Base-by-base conservation (phyloP, 2,329 filamentous ascomycete species). In the Grosmannia penicillata region DNA sequence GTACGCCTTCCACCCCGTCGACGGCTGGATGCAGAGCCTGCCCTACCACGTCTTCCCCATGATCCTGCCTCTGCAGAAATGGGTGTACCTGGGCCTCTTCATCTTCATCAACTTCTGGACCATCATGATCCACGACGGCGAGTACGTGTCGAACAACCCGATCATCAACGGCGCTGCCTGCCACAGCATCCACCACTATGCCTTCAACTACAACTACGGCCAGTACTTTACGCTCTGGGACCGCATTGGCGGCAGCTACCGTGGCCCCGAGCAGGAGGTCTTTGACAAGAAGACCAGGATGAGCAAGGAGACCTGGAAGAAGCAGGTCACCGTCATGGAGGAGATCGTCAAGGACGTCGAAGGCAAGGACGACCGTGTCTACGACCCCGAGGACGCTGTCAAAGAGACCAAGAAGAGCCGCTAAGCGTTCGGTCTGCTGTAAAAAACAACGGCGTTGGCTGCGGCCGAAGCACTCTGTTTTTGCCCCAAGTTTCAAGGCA, bases 51-150 rank as follows among this genome's bases (percentile, higher is more conserved):
- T 94, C 48, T 95, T 89, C 64, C 85, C 87, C 4, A 85, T 95
- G 61, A 57, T 95, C 51, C 91, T 95, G 60, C 89, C 89, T 1
- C 71, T 96, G 24, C 84, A 94, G 58, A 95, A 95, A 63, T 70
- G 85, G 54, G 81, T 84, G 23, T 94, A 87, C 53, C 77, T 95
- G 37, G 70, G 69, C 11, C 75, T 94, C 27, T 96, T 95, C 62
- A 66, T 80, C 50, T 93, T 93, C 56, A 83, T 96, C 65, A 93
- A 96, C 62, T 75, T 95, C 60, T 96, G 89, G 89, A 93, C 87
- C 28, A 84, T 96, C 51, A 71, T 95, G 62, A 95, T 96, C 53
- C 77, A 96, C 59, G 89, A 96, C 52, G 89, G 89, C 52, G 89
- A 96, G 62, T 95, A 93, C 56, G 74, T 93, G 14, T 80, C 85